phyloP scores from a whole-genome alignment of 129 eudicot genomes.

The Pseudognaphalium luteoalbum region DNA sequence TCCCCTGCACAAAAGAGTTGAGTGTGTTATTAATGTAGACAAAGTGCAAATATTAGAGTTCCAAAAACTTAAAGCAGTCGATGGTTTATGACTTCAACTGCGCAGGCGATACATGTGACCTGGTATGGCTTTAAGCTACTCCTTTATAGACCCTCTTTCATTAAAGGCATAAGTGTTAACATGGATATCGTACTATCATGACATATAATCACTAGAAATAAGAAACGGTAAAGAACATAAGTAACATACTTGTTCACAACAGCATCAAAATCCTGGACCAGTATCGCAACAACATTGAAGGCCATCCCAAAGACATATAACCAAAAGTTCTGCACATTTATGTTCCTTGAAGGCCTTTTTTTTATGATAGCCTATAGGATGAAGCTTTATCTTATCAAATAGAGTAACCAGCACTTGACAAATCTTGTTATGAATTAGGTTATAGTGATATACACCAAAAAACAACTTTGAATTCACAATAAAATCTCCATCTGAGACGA shows the following conservation, averaged over 20 bases:
- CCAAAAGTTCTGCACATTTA: constrained; percentile 99
- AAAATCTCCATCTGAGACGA: neutral
- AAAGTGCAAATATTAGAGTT: neutral
- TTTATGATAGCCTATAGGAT: constrained; percentile 80
- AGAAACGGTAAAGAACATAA: constrained; percentile 12
- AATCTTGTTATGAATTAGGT: neutral
- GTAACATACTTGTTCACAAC: constrained; percentile 70
- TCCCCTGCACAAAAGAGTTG: constrained; percentile 59
- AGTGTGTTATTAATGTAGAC: neutral
- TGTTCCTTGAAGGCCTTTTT: constrained; percentile 93
- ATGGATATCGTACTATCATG: neutral
- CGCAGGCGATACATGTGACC: neutral
- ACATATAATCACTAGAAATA: neutral
- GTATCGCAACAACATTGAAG: constrained; percentile 81
- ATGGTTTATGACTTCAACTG: neutral
- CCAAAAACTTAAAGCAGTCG: neutral
- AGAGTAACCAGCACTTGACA: constrained; percentile 13
- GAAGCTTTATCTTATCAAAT: constrained; percentile 4
- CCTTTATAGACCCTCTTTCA: constrained; percentile 1
- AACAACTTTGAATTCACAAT: neutral
- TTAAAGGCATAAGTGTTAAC: neutral
- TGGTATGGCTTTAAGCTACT: constrained; percentile 4
- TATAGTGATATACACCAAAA: neutral
- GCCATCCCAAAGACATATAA: constrained; percentile 96
- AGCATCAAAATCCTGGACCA: constrained; percentile 92